A percentile compares a stretch with the other conserved stretches of the same genome.
Evolutionary conservation across 1,284 basidiomycete species (phyloP).

Genomic region (Ceratobasidium sp.): DNA sequence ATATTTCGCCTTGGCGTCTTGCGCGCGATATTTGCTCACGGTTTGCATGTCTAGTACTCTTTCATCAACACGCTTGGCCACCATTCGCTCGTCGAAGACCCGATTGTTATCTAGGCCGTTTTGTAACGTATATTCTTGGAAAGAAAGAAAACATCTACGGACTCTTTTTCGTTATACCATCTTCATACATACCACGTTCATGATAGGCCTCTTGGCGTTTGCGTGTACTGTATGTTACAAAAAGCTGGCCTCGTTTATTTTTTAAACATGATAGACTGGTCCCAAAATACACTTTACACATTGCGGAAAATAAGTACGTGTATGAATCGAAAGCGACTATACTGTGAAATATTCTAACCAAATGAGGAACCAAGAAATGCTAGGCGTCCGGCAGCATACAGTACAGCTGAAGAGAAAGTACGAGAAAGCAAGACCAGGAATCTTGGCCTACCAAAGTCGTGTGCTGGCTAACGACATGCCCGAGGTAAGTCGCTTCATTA

Average conservation of each 20-base stretch:
- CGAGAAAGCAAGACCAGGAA: not conserved
- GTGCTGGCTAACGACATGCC: conserved; percentile 36
- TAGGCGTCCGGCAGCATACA: not conserved
- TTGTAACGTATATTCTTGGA: conserved; percentile 12
- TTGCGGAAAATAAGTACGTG: not conserved
- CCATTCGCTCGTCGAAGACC: conserved; percentile 58
- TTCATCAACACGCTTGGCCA: conserved; percentile 66
- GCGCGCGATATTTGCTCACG: conserved; percentile 47
- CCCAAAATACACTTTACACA: not conserved
- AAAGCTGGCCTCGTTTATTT: not conserved
- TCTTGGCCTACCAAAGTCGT: conserved; percentile 40
- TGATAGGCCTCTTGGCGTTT: conserved; percentile 4
- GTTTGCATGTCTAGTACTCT: conserved; percentile 49
- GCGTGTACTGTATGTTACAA: conserved; percentile 5
- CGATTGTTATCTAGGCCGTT: conserved; percentile 34
- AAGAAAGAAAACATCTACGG: no score
- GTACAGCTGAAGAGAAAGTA: not conserved
- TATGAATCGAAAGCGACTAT: not conserved
- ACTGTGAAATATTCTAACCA: not conserved
- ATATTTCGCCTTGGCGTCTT: conserved; percentile 39
- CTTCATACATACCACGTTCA: conserved; percentile 2
- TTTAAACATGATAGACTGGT: no score
- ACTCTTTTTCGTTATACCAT: conserved; percentile 8
- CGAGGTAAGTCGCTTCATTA: conserved; percentile 39
- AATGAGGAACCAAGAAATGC: not conserved